A percentile compares a stretch with the other conserved stretches of the same genome.
These are phyloP conservation scores for Furculomyces boomerangus DNA, from an alignment of 371 early-diverging fungal genomes.

Conservation along the genomic window DNA sequence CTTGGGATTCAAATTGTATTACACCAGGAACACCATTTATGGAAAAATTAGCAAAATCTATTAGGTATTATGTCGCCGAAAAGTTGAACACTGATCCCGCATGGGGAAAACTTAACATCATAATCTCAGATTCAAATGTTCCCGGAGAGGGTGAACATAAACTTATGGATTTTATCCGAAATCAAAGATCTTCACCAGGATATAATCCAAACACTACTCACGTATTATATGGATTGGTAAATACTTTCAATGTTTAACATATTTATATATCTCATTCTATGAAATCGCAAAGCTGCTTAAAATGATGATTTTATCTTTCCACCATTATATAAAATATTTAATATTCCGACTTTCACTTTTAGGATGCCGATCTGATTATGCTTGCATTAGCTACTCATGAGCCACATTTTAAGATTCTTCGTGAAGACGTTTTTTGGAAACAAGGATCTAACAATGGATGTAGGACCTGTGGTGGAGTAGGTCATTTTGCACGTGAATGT, in stretches of 20 bases:
- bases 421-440: conserved; percentile 79
- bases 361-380: conserved; percentile 99
- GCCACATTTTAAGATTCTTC: conserved; percentile 87
- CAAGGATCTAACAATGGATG: conserved; percentile 3
- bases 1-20: conserved; percentile 95
- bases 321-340: neutral
- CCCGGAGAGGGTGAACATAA: conserved; percentile 99
- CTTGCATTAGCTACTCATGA: conserved; percentile 96
- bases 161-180: conserved; percentile 96
- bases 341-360: neutral
- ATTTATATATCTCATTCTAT: neutral
- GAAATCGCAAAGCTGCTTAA: neutral
- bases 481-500: conserved; percentile 67
- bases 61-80: conserved; percentile 78
- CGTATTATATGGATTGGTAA: conserved; percentile 79
- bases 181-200: conserved; percentile 51
- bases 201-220: conserved; percentile 84
- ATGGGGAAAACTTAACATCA: conserved; percentile 79
- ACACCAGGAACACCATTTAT: conserved; percentile 83
- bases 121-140: conserved; percentile 89
- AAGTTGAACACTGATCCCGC: conserved; percentile 75
- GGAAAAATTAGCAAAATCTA: conserved; percentile 70
- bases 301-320: neutral
- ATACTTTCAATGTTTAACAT: neutral
- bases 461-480: conserved; percentile 50